Conservation (phyloP, 257 asterid species). For the Solanum medicagineum region DNA sequence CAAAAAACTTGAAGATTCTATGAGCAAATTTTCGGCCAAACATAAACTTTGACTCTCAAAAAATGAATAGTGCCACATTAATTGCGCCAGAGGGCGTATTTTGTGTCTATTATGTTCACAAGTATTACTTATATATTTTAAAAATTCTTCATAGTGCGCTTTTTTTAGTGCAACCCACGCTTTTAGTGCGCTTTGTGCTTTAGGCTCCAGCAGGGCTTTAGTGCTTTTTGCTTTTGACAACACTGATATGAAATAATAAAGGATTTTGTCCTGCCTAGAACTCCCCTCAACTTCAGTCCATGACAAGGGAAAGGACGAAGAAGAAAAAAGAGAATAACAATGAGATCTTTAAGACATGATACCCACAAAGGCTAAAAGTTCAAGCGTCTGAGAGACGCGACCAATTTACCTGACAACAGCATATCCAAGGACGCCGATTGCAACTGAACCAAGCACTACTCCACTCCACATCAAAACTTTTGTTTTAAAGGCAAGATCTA, state of each 20-base stretch:
- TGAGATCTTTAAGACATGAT: background rate
- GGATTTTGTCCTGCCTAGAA: background rate
- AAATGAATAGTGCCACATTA: no score
- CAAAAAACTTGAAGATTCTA: no score
- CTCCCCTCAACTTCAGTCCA: background rate
- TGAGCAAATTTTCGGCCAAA: no score
- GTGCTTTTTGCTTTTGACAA: background rate
- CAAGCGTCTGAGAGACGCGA: background rate
- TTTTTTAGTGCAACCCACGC: background rate
- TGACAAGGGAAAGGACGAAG: background rate
- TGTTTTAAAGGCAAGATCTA: conserved; percentile 56
- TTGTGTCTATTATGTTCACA: no score
- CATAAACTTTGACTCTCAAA: no score
- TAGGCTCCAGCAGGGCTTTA: background rate
- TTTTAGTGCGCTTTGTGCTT: background rate
- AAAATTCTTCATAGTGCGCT: background rate
- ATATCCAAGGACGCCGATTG: conserved; percentile 63
- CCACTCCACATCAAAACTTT: conserved; percentile 68
- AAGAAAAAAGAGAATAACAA: background rate
- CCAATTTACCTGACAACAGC: conserved; percentile 59
- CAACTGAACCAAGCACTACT: conserved; percentile 54
- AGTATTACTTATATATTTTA: background rate
- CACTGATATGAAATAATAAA: background rate
- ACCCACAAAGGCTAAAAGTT: background rate
- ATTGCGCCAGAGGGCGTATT: no score